Percentiles rank a stretch among this genome's conserved stretches.
phyloP scores from a whole-genome alignment of 2,329 filamentous ascomycete species.

The Aureobasidium vineae region DNA sequence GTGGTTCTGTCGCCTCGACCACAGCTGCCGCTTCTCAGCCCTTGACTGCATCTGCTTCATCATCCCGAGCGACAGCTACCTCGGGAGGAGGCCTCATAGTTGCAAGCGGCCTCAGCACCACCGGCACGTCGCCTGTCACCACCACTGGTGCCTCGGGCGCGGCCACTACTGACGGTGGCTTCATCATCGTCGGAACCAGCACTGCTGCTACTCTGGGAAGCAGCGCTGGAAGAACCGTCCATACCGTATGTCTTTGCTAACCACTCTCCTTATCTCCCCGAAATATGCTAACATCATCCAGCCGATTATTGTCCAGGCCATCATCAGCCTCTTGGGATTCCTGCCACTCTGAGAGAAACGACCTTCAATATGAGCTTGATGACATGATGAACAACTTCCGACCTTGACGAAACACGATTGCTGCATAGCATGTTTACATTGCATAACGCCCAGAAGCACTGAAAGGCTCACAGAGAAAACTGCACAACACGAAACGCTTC shows the following conservation, averaged over 20 bases:
- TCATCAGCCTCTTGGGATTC: slow-evolving; percentile 33
- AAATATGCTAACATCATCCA: slow-evolving; percentile 17
- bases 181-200: slow-evolving; percentile 36
- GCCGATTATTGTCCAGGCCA: slow-evolving; percentile 33
- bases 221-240: slow-evolving; percentile 32
- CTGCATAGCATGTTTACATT: not conserved
- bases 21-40: slow-evolving; percentile 29
- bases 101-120: slow-evolving; percentile 30
- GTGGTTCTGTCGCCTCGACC: slow-evolving; percentile 29
- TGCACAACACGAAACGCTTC: not conserved
- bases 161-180: slow-evolving; percentile 31
- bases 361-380: not conserved
- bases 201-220: slow-evolving; percentile 38
- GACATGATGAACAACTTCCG: slow-evolving; percentile 5
- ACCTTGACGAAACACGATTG: not conserved
- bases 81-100: slow-evolving; percentile 33
- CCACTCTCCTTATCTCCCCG: not conserved
- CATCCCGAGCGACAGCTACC: slow-evolving; percentile 29
- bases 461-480: not conserved
- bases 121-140: slow-evolving; percentile 27
- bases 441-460: not conserved
- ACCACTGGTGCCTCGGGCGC: slow-evolving; percentile 29
- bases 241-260: slow-evolving; percentile 35
- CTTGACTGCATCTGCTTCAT: slow-evolving; percentile 30
- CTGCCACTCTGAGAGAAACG: slow-evolving; percentile 30